Percentiles rank a stretch among this genome's conserved stretches.
These are phyloP conservation scores for Omphalea diandra DNA, from an alignment of 441 rosid species.

Conservation along the genomic window DNA sequence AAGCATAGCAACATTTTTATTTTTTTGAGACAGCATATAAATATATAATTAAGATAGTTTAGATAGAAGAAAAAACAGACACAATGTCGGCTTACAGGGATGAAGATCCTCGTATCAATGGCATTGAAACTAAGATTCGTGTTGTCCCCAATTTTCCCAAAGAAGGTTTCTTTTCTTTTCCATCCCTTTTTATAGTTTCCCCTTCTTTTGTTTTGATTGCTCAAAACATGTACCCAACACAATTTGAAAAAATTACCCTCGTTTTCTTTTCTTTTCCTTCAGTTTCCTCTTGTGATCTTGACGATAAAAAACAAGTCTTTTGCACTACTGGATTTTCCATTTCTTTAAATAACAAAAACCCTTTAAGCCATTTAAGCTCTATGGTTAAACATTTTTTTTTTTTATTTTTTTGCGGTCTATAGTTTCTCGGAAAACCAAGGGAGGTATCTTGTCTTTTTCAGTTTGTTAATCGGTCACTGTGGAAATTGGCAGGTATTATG, in stretches of 20 bases:
- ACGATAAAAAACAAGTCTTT: not conserved
- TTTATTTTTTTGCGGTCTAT: not conserved
- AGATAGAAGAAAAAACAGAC: constrained; percentile 16
- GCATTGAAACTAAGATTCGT: constrained; percentile 86
- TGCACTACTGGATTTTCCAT: not conserved
- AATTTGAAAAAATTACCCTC: not conserved
- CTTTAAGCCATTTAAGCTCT: not conserved
- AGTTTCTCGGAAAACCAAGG: not conserved
- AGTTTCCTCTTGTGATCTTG: not conserved
- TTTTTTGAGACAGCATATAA: no score
- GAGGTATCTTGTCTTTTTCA: not conserved
- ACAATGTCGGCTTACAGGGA: constrained; percentile 78
- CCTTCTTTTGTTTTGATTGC: constrained; percentile 23
- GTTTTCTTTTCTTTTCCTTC: not conserved
- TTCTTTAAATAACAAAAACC: not conserved
- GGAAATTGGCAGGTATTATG: constrained; percentile 63
- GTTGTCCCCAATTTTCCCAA: constrained; percentile 96
- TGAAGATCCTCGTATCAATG: constrained; percentile 80
- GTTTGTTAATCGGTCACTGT: not conserved
- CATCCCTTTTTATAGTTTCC: not conserved
- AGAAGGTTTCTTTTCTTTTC: constrained; percentile 66
- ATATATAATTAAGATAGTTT: not conserved
- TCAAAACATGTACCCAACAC: constrained; percentile 1
- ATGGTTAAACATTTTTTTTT: not conserved
- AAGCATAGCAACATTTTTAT: no score